A percentile compares a stretch with the other conserved stretches of the same genome.
Conservation (phyloP, 2,329 filamentous ascomycete genomes). For the Phoma herbarum region DNA sequence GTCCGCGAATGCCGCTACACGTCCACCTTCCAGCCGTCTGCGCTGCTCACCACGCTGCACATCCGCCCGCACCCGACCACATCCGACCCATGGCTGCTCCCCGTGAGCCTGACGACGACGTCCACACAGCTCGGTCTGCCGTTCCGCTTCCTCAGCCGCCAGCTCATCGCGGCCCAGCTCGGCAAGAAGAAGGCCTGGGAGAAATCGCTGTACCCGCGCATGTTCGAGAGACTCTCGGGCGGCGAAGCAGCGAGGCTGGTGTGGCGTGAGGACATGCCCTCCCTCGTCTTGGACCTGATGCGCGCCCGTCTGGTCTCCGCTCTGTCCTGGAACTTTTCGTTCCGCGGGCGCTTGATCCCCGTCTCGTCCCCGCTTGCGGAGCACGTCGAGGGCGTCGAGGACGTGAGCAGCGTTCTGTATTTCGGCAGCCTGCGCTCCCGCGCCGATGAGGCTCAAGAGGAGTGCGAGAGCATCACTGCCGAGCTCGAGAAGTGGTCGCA, state of each 20-base stretch:
- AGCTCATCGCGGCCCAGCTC: constrained; percentile 28
- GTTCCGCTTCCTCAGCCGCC: constrained; percentile 32
- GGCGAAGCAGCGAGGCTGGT: constrained; percentile 47
- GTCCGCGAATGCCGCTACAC: constrained; percentile 66
- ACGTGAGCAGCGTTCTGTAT: constrained; percentile 42
- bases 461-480: constrained; percentile 23
- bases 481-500: constrained; percentile 37
- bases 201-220: constrained; percentile 33
- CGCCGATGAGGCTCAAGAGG: constrained; percentile 35
- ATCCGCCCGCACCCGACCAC: constrained; percentile 65
- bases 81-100: constrained; percentile 64
- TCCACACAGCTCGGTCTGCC: constrained; percentile 35
- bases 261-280: constrained; percentile 60
- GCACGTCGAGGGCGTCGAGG: constrained; percentile 38
- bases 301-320: constrained; percentile 47
- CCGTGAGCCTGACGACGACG: constrained; percentile 49
- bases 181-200: constrained; percentile 36
- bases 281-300: constrained; percentile 52
- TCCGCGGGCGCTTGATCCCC: constrained; percentile 33
- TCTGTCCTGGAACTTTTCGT: constrained; percentile 48
- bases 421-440: constrained; percentile 37
- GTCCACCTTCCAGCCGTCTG: constrained; percentile 61
- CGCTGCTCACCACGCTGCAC: constrained; percentile 71
- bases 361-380: constrained; percentile 31
- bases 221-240: constrained; percentile 47